Evolutionary conservation across 2,329 filamentous ascomycete genomes (phyloP).

Genomic region (Beauveria australis): DNA sequence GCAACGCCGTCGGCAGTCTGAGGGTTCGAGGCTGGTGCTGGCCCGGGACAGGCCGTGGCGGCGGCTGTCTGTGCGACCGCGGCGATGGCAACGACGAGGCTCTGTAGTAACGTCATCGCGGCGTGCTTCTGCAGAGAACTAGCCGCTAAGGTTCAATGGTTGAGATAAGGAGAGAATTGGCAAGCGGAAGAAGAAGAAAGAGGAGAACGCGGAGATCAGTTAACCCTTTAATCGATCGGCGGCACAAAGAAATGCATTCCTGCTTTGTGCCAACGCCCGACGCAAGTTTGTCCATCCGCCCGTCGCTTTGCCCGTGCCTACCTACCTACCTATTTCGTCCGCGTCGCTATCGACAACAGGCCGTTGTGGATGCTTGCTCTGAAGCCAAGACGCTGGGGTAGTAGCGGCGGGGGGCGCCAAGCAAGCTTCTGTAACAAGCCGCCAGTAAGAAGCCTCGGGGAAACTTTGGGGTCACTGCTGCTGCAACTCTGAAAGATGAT

Average conservation of each 20-base stretch:
- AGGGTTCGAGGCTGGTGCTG: conserved; percentile 9
- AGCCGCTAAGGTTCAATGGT: neutral
- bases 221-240: neutral
- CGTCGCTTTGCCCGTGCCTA: neutral
- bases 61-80: neutral
- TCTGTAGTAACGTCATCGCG: neutral
- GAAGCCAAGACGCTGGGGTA: neutral
- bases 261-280: neutral
- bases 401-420: neutral
- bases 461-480: neutral
- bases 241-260: neutral
- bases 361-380: neutral
- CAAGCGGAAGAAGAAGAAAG: neutral
- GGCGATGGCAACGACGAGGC: neutral
- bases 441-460: neutral
- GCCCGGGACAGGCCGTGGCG: conserved; percentile 3
- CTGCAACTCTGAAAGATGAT: neutral
- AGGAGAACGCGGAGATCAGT: neutral
- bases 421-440: neutral
- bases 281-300: neutral
- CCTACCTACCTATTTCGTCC: neutral
- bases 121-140: neutral
- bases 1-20: conserved; percentile 19
- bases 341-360: neutral
- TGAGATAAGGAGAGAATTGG: neutral